phyloP scores from a whole-genome alignment of 495 filamentous ascomycete species.

The Aspergillus hancockii region DNA sequence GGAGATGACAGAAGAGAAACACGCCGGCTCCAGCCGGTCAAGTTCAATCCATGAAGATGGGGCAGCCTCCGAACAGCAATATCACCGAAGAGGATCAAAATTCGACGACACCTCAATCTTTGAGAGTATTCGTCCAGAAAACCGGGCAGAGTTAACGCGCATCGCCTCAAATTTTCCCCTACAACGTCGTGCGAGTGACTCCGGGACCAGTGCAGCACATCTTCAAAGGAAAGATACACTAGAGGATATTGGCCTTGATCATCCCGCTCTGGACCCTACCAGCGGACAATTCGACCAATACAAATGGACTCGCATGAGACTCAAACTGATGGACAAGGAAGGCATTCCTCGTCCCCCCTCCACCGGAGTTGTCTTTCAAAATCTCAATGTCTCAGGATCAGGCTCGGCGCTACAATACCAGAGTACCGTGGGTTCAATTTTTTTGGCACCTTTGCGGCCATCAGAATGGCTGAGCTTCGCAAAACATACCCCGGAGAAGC shows the following conservation, averaged over 20 bases:
- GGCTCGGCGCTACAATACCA: conserved; percentile 57
- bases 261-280: conserved; percentile 57
- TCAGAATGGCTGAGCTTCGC: conserved; percentile 43
- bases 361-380: conserved; percentile 50
- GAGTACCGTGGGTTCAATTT: conserved; percentile 51
- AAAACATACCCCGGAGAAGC: conserved; percentile 32
- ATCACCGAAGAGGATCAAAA: conserved; percentile 20
- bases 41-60: conserved; percentile 18
- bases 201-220: conserved; percentile 22
- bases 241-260: conserved; percentile 42
- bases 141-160: conserved; percentile 37
- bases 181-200: conserved; percentile 27
- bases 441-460: conserved; percentile 49
- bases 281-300: conserved; percentile 58
- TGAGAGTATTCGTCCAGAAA: conserved; percentile 38
- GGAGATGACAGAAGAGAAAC: neutral
- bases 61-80: conserved; percentile 15
- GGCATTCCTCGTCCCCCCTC: conserved; percentile 39
- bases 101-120: conserved; percentile 27
- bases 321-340: conserved; percentile 44
- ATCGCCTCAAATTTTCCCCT: conserved; percentile 41
- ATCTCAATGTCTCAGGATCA: conserved; percentile 56
- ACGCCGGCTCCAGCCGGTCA: neutral
- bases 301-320: conserved; percentile 55
- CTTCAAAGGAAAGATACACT: conserved; percentile 47